phyloP scores from a whole-genome alignment of 306 rosid species.

The Morella rubra region DNA sequence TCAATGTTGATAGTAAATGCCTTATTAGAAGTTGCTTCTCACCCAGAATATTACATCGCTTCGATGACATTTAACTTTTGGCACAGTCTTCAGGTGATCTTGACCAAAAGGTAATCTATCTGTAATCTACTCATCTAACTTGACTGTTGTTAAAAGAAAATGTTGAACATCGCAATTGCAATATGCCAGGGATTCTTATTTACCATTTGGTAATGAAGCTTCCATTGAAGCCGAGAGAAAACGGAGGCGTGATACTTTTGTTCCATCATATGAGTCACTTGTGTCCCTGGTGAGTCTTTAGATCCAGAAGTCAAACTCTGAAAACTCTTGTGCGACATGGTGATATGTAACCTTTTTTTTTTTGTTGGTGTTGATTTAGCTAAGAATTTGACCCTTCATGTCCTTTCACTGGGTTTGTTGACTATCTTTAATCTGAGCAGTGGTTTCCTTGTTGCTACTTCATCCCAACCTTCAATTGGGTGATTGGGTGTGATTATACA shows the following conservation, averaged over 20 bases:
- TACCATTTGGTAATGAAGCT: constrained; percentile 63
- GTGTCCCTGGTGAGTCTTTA: constrained; percentile 79
- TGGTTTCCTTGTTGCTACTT: not conserved
- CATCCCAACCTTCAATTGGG: constrained; percentile 5
- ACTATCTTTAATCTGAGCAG: not conserved
- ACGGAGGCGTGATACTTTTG: constrained; percentile 76
- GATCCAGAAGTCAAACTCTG: constrained; percentile 11
- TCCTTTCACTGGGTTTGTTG: not conserved
- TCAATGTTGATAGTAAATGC: constrained; percentile 90
- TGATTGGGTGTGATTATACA: constrained; percentile 12
- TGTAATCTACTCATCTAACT: constrained; percentile 8
- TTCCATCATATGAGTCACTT: constrained; percentile 93
- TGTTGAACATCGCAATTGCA: constrained; percentile 30
- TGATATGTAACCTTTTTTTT: not conserved
- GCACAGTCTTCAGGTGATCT: constrained; percentile 93
- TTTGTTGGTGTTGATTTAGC: not conserved
- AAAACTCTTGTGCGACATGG: not conserved
- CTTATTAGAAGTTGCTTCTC: constrained; percentile 95
- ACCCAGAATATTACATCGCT: constrained; percentile 91
- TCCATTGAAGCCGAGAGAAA: constrained; percentile 87
- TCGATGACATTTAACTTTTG: constrained; percentile 97
- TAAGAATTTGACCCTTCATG: not conserved
- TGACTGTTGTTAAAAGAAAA: constrained; percentile 26
- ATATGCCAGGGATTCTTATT: constrained; percentile 68
- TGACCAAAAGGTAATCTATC: constrained; percentile 68